Base-by-base conservation (phyloP, 2,329 filamentous ascomycete genomes). In the Ophiostoma ips region DNA sequence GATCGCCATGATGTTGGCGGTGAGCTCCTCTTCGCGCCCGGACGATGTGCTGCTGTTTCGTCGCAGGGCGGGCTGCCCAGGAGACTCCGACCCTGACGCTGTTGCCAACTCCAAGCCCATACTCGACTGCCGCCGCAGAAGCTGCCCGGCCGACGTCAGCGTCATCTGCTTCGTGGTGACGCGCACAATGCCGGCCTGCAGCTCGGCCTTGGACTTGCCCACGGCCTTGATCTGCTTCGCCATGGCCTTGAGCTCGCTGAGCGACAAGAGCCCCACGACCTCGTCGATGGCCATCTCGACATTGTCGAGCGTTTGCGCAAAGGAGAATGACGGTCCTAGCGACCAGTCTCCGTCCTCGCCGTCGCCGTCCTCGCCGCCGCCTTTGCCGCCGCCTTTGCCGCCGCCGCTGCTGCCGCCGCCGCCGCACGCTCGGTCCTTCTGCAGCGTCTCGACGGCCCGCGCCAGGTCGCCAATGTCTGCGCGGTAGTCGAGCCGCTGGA, bases 211-310 rank as follows among this genome's bases (percentile, higher is more conserved):
- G 59, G 85, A 95, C 64, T 86, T 92, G 1, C 90, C 90, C 58
- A 85, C 79, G 0, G 94, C 75, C 58, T 88, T 95, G 3, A 81
- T 85, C 56, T 95, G 87, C 61, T 87, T 95, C 1, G 88, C 86
- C 11, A 98, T 66, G 0, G 65, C 62, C 61, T 92, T 96, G 19
- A 96, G 71, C 66, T 98, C 92, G 44, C 95, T 88, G 0, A 96
- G 69, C n/a, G 80, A 77, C 5, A 98, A 67, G 1, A 96, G 69
- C 1, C 83, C 79, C 0, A 86, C 84, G 3, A 89, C 89, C 62
- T 95, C 87, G 62, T 94, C 83, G 2, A 96, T 66, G 0, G 80
- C 83, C 6, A 72, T 81, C 53, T 96, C 88, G 52, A 75, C 71
- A 9, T 83, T 73, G 51, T 84, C 77, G 1, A 84, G 92, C 10